Percentiles rank a stretch among this genome's conserved stretches.
Conservation (phyloP, 1,139 yeast genomes). For the Saccharomycopsis hybrid region DNA sequence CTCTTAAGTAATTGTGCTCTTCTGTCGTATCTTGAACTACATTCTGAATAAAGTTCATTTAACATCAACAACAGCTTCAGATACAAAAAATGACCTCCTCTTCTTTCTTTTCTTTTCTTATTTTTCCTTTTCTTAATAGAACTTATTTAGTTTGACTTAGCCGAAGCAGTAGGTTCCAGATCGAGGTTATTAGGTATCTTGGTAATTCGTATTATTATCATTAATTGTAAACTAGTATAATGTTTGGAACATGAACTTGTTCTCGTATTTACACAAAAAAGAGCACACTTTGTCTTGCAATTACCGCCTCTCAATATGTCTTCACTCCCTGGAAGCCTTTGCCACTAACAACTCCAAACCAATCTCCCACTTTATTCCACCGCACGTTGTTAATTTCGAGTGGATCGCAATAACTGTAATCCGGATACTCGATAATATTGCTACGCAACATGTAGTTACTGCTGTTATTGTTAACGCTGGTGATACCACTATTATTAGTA, state of each 20-base stretch:
- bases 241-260: background rate
- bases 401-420: conserved; percentile 50
- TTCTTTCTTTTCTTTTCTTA: too few relatives aligned
- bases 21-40: too few relatives aligned
- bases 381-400: conserved; percentile 69
- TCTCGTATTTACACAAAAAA: background rate
- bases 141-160: background rate
- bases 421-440: conserved; percentile 34
- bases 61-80: too few relatives aligned
- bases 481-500: too few relatives aligned
- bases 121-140: background rate
- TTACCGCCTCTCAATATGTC: background rate
- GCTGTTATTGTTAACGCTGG: background rate
- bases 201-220: background rate
- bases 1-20: too few relatives aligned
- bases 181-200: background rate
- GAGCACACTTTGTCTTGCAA: background rate
- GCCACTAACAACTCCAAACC: conserved; percentile 80
- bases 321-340: conserved; percentile 73
- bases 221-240: background rate
- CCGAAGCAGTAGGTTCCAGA: background rate
- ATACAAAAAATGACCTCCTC: too few relatives aligned
- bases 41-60: too few relatives aligned
- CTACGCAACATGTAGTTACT: background rate
- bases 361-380: conserved; percentile 70